phyloP scores from a whole-genome alignment of 371 early-diverging fungal species.

The Haplosporangium sp. region DNA sequence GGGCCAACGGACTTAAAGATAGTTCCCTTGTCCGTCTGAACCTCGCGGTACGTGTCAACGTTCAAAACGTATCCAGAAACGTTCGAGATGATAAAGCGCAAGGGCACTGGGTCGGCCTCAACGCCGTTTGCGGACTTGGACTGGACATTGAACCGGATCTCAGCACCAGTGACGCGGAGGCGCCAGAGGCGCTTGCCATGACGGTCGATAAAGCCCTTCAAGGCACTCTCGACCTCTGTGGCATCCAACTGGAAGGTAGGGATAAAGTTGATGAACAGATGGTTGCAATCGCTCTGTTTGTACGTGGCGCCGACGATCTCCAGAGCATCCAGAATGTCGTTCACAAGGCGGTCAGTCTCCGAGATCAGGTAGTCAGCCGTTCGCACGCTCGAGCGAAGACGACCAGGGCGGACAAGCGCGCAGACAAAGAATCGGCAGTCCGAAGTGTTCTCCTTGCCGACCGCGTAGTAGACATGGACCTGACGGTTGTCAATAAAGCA shows the following conservation, averaged over 20 bases:
- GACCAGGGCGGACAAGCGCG: slow-evolving; percentile 94
- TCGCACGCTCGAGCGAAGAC: slow-evolving; percentile 79
- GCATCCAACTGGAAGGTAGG: slow-evolving; percentile 93
- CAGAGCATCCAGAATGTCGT: slow-evolving; percentile 93
- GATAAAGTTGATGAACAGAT: slow-evolving; percentile 97
- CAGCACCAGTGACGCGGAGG: slow-evolving; percentile 93
- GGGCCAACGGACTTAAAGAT: slow-evolving; percentile 81
- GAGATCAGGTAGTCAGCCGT: slow-evolving; percentile 95
- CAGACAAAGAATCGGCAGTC: slow-evolving; percentile 98
- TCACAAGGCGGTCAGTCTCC: slow-evolving; percentile 91
- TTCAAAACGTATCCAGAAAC: slow-evolving; percentile 92
- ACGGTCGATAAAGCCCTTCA: slow-evolving; percentile 91
- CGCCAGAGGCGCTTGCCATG: slow-evolving; percentile 97
- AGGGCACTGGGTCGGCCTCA: slow-evolving; percentile 74
- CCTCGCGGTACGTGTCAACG: slow-evolving; percentile 93
- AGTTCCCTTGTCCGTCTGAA: slow-evolving; percentile 75
- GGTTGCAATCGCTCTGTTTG: slow-evolving; percentile 98
- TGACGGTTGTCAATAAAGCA: slow-evolving; percentile 93
- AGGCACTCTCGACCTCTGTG: slow-evolving; percentile 84
- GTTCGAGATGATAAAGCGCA: slow-evolving; percentile 93
- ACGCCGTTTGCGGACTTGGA: slow-evolving; percentile 64
- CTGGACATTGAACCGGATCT: slow-evolving; percentile 93
- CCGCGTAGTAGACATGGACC: slow-evolving; percentile 95
- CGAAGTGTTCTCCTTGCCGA: slow-evolving; percentile 92
- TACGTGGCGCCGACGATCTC: slow-evolving; percentile 90